Evolutionary conservation across 1,284 basidiomycete genomes (phyloP), one percentile per base, ranked within the genome.

Genomic region (Phlebopus sp.): DNA sequence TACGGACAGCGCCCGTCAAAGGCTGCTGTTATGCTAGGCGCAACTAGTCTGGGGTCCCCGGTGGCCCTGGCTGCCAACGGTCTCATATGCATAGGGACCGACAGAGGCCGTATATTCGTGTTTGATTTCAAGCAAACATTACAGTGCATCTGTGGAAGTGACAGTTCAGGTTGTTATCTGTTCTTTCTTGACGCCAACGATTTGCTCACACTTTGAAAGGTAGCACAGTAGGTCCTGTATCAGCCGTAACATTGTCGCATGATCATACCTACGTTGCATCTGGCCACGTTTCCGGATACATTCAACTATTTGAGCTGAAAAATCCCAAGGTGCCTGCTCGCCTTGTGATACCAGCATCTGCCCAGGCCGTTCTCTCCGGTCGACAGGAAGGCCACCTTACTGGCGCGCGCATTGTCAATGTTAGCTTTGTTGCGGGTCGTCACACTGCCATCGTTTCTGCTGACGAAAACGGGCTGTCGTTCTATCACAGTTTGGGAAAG

Each of bases 401-500:
- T 15, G 89, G 89, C n/a, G 88, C 89, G 2, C 78, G 82, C n/a
- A 94, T 99, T 42, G 74, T 90, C 49, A 89, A 81, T 57, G 73
- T 99, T 37, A 87, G 84, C 10, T 99, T 99, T 60, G 82, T 99
- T n/a, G 93, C 92, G 6, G 84, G 86, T 14, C 79, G 96, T 32
- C 96, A 97, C 62, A 99, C 97, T 1, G 94, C 93, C 2, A 81
- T 99, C 43, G 84, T 98, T 31, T 90, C 88, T 9, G 91, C 92
- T 1, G 97, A 99, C 64, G 90, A 95, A 51, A 74, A 82, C 52
- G 97, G 97, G 0, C 76, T 98, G 4, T 90, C 92, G 0, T 99
- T 99, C 69, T 98, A 93, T 67, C 96, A 98, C 68, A 92, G 89
- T 45, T 74, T 99, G 2, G 95, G 97, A 15, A 95, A 92, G 61